These are phyloP conservation scores for Wickerhamiella alocasiicola DNA, from an alignment of 805 yeast species.

Conservation along the genomic window DNA sequence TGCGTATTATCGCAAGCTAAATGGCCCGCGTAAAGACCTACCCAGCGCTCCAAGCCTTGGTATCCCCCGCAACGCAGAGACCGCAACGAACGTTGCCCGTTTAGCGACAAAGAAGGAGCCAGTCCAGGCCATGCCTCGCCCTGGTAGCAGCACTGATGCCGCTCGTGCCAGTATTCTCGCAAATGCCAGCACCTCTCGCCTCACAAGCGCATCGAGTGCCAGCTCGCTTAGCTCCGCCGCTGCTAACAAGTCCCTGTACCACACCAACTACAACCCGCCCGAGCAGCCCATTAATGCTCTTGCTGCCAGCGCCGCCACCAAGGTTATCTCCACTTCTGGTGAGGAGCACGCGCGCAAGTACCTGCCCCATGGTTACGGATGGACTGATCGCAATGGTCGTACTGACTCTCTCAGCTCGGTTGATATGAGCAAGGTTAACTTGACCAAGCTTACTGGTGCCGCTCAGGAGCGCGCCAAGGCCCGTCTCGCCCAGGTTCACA, in stretches of 20 bases:
- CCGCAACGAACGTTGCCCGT: slow-evolving; percentile 23
- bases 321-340: slow-evolving; percentile 24
- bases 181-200: slow-evolving; percentile 26
- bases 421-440: slow-evolving; percentile 16
- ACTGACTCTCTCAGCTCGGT: slow-evolving; percentile 6
- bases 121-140: slow-evolving; percentile 28
- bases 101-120: slow-evolving; percentile 26
- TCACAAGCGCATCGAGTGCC: slow-evolving; percentile 32
- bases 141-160: slow-evolving; percentile 22
- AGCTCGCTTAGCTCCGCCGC: slow-evolving; percentile 47
- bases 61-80: slow-evolving; percentile 21
- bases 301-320: slow-evolving; percentile 27
- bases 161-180: slow-evolving; percentile 30
- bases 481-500: slow-evolving; percentile 21
- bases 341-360: slow-evolving; percentile 26
- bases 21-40: slow-evolving; percentile 20
- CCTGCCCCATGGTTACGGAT: slow-evolving; percentile 28
- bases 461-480: slow-evolving; percentile 26
- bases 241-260: slow-evolving; percentile 22
- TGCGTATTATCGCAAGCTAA: slow-evolving; percentile 26
- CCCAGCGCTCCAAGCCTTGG: slow-evolving; percentile 29
- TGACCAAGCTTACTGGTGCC: slow-evolving; percentile 22
- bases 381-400: slow-evolving; percentile 19
- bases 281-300: slow-evolving; percentile 10
- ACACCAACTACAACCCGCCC: slow-evolving; percentile 8